Percentiles rank a stretch among this genome's conserved stretches.
These are phyloP conservation scores for Metschnikowia gelsemii DNA, from an alignment of 805 yeast species.

Conservation along the genomic window DNA sequence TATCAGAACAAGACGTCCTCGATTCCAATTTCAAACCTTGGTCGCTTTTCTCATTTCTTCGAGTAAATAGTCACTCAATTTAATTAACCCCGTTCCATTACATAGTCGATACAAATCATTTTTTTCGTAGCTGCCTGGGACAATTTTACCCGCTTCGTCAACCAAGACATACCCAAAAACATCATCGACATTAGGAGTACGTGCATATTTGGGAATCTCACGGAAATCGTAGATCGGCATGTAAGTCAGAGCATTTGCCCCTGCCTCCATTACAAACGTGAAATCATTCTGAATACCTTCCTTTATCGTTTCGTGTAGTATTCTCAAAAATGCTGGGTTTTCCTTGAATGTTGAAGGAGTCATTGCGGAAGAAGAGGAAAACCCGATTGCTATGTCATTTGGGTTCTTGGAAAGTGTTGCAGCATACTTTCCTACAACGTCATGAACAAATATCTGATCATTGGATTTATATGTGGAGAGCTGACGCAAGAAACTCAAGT, in stretches of 20 bases:
- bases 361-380: constrained; percentile 14
- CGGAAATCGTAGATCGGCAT: constrained; percentile 76
- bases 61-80: constrained; percentile 20
- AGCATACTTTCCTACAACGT: constrained; percentile 11
- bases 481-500: constrained; percentile 1
- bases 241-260: constrained; percentile 48
- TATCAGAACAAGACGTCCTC: background rate
- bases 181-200: constrained; percentile 71
- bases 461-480: constrained; percentile 8
- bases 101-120: constrained; percentile 59
- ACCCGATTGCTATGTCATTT: constrained; percentile 26
- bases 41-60: constrained; percentile 18
- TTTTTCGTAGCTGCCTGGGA: constrained; percentile 52
- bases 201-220: constrained; percentile 58
- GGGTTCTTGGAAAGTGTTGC: constrained; percentile 27
- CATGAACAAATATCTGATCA: constrained; percentile 19
- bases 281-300: constrained; percentile 40
- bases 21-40: background rate
- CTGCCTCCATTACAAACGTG: constrained; percentile 55
- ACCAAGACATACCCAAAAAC: constrained; percentile 70
- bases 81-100: constrained; percentile 28
- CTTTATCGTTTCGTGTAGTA: constrained; percentile 30
- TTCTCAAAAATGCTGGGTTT: constrained; percentile 29
- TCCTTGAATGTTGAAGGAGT: constrained; percentile 26
- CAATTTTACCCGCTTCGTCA: constrained; percentile 52